Base-by-base conservation (phyloP, 2,329 filamentous ascomycete species). In the Beauveria medogensis region DNA sequence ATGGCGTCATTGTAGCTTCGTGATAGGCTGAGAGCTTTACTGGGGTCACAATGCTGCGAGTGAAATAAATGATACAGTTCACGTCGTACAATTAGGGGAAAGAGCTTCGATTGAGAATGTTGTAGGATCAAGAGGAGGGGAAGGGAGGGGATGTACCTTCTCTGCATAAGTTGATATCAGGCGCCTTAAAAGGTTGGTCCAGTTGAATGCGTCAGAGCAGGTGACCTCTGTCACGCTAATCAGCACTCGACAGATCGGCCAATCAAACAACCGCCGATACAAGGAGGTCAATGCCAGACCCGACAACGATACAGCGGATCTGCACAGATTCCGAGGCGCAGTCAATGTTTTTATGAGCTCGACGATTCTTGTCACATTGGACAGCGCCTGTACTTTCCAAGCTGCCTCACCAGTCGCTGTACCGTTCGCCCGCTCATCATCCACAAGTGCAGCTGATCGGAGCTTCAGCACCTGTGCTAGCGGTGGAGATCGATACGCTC, bases 1-100 rank as follows among this genome's bases (percentile, higher is more conserved):
- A 22, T 30, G 51, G 43, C 16, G 59, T 40, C 52, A 61, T 61
- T 61, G 46, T 52, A 50, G 59, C 50, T 51, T 58, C 20, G n/a
- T 52, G 56, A 22, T 18, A 16, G 24, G 5, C 18, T 14, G 28
- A 14, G n/a, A 22, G 20, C 9, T 55, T 41, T 28, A 54, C 22
- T 34, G 10, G 9, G 18, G 3, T 12, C 30, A 50, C 34, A 40
- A 41, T 50, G 34, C 20, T 26, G 18, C n/a, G 22, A 30, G 26
- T 12, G 12, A 22, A n/a, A 26, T 2, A 28, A 51, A 44, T 5
- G 8, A 14, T 47, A 20, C 12, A 46, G 24, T 37, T 58, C 30
- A 43, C 16, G 46, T 16, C 10, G 46, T 30, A 37, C 47, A 50
- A 41, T 41, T 16, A 14, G 10, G 22, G 24, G 37, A 10, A 22